Evolutionary conservation across 2,329 filamentous ascomycete species (phyloP).

Genomic region (Allantophomopsis cytisporea): DNA sequence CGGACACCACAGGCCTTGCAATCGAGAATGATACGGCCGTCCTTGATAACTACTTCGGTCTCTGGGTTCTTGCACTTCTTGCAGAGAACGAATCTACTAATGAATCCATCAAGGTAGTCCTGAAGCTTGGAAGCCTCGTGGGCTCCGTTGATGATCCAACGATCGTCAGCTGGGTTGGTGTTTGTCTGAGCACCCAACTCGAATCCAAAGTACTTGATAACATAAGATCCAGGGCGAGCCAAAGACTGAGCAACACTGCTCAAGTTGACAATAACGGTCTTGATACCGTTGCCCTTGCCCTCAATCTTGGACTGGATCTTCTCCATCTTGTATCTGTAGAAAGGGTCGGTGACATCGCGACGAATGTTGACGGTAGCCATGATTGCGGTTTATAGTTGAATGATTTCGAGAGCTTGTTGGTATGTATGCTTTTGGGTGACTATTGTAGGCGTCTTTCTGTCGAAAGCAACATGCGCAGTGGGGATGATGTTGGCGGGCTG

Average conservation of each 20-base stretch:
- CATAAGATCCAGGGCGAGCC: constrained; percentile 80
- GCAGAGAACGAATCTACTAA: constrained; percentile 97
- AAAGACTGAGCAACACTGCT: constrained; percentile 86
- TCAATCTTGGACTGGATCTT: constrained; percentile 97
- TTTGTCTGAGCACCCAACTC: constrained; percentile 98
- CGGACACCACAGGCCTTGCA: constrained; percentile 98
- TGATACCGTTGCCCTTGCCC: constrained; percentile 99
- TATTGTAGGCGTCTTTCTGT: too few relatives aligned
- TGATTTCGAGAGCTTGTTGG: too few relatives aligned
- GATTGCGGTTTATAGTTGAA: constrained; percentile 31
- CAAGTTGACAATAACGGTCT: constrained; percentile 95
- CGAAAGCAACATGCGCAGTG: too few relatives aligned
- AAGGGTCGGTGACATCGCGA: constrained; percentile 93
- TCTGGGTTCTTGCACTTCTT: constrained; percentile 99
- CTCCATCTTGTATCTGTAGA: constrained; percentile 99
- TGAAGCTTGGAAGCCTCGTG: constrained; percentile 93
- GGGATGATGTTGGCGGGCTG: too few relatives aligned
- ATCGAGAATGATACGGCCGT: constrained; percentile 81
- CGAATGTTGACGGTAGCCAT: constrained; percentile 99
- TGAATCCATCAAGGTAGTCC: constrained; percentile 97
- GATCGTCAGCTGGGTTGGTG: constrained; percentile 90
- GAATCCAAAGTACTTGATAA: constrained; percentile 99
- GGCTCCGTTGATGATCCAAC: constrained; percentile 99
- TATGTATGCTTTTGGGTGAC: too few relatives aligned
- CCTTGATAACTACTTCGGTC: constrained; percentile 91